phyloP scores from a whole-genome alignment of 768 basidiomycete genomes.

The Kwoniella sp. region DNA sequence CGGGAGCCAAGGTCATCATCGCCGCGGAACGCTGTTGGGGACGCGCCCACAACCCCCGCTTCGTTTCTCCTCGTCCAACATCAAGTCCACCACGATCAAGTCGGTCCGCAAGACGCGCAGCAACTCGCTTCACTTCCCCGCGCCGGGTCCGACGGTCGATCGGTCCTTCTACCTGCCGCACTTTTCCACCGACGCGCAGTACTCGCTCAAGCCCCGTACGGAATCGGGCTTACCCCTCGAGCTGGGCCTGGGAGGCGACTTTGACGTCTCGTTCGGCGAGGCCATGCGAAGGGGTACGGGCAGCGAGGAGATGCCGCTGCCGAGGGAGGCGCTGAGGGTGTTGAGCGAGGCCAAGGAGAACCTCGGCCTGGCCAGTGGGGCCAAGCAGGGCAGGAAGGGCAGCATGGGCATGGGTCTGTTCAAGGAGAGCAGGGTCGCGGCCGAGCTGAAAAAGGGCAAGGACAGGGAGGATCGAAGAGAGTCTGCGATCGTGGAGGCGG shows the following conservation, averaged over 20 bases:
- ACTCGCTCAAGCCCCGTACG: constrained; percentile 30
- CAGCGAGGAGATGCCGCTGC: constrained; percentile 39
- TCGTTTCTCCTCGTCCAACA: background rate
- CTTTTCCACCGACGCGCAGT: constrained; percentile 44
- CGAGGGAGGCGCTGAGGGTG: constrained; percentile 37
- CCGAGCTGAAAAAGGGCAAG: constrained; percentile 6
- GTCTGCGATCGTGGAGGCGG: constrained; percentile 10
- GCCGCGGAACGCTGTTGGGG: background rate
- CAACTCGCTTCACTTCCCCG: constrained; percentile 33
- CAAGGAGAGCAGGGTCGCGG: constrained; percentile 45
- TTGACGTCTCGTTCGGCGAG: constrained; percentile 44
- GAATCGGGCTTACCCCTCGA: constrained; percentile 31
- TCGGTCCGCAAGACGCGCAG: constrained; percentile 1
- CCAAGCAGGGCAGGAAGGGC: constrained; percentile 50
- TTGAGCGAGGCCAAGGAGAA: constrained; percentile 43
- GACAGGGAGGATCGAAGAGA: constrained; percentile 22
- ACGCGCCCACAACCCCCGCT: background rate
- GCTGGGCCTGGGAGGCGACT: constrained; percentile 47
- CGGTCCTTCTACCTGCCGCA: constrained; percentile 40
- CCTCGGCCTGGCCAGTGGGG: constrained; percentile 15
- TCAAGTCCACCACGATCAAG: background rate
- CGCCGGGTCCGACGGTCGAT: constrained; percentile 1
- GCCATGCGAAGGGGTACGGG: constrained; percentile 38
- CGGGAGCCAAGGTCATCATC: constrained; percentile 4
- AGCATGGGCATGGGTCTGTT: constrained; percentile 52